Evolutionary conservation across 352 stramenopile genomes (phyloP).

Genomic region (Phytophthora sojae): DNA sequence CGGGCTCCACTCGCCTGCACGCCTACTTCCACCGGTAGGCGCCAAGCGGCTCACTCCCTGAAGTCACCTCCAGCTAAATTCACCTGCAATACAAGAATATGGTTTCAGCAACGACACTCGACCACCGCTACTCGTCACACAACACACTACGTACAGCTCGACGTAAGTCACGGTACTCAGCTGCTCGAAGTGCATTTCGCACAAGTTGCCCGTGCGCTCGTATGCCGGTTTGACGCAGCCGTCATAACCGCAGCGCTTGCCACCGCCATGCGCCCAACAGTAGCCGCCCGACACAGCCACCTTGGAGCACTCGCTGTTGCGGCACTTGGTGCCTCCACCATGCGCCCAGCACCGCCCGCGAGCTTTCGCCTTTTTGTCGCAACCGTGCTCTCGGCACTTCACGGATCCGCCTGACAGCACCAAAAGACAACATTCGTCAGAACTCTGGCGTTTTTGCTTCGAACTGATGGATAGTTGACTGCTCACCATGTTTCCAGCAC

Average conservation of each 20-base stretch:
- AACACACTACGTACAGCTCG: not conserved
- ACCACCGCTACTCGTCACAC: no score
- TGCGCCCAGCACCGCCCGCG: slow-evolving; percentile 31
- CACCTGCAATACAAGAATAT: no score
- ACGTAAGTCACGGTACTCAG: slow-evolving; percentile 2
- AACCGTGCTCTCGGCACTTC: slow-evolving; percentile 57
- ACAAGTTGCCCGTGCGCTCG: slow-evolving; percentile 52
- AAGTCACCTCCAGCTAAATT: no score
- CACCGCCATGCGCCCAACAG: slow-evolving; percentile 54
- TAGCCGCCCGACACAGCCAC: slow-evolving; percentile 49
- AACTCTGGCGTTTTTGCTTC: not conserved
- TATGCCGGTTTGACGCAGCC: slow-evolving; percentile 47
- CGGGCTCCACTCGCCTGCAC: no score
- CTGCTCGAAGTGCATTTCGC: slow-evolving; percentile 40
- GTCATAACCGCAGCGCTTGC: slow-evolving; percentile 44
- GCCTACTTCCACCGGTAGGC: no score
- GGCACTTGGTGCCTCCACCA: no score
- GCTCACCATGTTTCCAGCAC: slow-evolving; percentile 41
- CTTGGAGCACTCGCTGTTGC: slow-evolving; percentile 30
- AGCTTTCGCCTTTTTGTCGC: slow-evolving; percentile 52
- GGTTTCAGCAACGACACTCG: no score
- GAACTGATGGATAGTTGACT: not conserved
- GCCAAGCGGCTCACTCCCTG: no score
- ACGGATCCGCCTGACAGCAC: slow-evolving; percentile 43
- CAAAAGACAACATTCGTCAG: not conserved